A percentile compares a stretch with the other conserved stretches of the same genome.
These are phyloP conservation scores for Marvania coccoides DNA, from an alignment of 139 green algal species.

Conservation along the genomic window DNA sequence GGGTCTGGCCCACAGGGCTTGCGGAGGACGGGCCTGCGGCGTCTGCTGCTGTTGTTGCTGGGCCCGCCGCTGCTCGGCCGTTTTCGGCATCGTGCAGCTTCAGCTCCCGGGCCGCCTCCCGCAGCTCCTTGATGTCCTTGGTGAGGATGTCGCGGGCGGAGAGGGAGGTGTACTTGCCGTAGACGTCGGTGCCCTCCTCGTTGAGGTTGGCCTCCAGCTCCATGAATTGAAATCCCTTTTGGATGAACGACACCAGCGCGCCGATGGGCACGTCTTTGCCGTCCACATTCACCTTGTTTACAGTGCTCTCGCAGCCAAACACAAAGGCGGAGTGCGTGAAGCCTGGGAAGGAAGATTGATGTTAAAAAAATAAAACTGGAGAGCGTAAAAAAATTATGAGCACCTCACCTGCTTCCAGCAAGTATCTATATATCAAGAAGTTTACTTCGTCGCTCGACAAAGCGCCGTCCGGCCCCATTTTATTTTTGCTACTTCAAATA, in stretches of 20 bases:
- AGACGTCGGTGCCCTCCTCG: constrained; percentile 63
- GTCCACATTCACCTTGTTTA: constrained; percentile 57
- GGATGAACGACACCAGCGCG: constrained; percentile 86
- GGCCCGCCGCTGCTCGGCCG: neutral
- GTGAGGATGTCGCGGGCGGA: constrained; percentile 79
- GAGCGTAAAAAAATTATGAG: too few relatives aligned
- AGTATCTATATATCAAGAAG: constrained; percentile 90
- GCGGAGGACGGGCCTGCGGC: too few relatives aligned
- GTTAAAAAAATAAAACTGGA: too few relatives aligned
- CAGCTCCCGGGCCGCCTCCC: constrained; percentile 20
- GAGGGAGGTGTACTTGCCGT: constrained; percentile 82
- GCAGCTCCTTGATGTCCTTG: constrained; percentile 80
- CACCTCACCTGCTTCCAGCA: constrained; percentile 84
- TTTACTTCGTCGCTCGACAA: constrained; percentile 87
- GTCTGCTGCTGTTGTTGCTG: neutral
- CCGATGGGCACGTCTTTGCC: constrained; percentile 81
- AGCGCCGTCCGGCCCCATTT: neutral
- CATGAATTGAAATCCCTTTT: constrained; percentile 96
- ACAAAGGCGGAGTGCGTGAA: constrained; percentile 92
- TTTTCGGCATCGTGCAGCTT: neutral
- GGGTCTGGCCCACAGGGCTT: too few relatives aligned
- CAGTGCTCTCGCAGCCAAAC: constrained; percentile 81
- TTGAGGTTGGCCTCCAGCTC: constrained; percentile 96
- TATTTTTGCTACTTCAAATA: neutral
- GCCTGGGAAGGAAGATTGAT: constrained; percentile 43